Evolutionary conservation across 2,329 filamentous ascomycete species (phyloP).

Genomic region (Endoconidiophora laricicola): DNA sequence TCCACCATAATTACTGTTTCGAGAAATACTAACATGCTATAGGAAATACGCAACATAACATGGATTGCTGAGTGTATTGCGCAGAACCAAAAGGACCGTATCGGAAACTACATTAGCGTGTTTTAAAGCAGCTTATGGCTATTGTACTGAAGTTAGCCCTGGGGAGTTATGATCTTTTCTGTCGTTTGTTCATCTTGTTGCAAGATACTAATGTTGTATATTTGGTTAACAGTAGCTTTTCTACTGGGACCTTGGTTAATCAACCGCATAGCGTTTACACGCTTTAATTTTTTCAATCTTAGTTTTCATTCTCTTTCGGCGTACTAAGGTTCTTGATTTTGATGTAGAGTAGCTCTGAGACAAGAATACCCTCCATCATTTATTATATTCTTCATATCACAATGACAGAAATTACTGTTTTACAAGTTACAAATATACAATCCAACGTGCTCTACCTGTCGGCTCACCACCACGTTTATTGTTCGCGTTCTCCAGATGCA

Average conservation of each 20-base stretch:
- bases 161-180: neutral
- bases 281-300: neutral
- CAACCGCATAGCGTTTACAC: constrained; percentile 3
- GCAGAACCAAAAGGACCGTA: constrained; percentile 97
- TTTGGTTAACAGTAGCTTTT: neutral
- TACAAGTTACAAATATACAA: constrained; percentile 3
- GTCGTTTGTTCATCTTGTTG: constrained; percentile 1
- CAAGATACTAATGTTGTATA: neutral
- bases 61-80: constrained; percentile 99
- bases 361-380: constrained; percentile 1
- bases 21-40: constrained; percentile 18
- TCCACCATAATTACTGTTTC: neutral
- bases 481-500: neutral
- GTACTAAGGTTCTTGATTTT: constrained; percentile 1
- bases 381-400: constrained; percentile 12
- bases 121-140: constrained; percentile 39
- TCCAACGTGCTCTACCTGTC: neutral
- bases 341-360: constrained; percentile 4
- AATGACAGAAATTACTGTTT: constrained; percentile 10
- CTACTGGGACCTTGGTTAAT: neutral
- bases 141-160: neutral
- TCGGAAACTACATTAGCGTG: constrained; percentile 97
- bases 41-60: constrained; percentile 99
- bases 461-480: neutral
- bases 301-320: neutral